Evolutionary conservation across 2,329 filamentous ascomycete species (phyloP).

Genomic region (Cytospora mali): DNA sequence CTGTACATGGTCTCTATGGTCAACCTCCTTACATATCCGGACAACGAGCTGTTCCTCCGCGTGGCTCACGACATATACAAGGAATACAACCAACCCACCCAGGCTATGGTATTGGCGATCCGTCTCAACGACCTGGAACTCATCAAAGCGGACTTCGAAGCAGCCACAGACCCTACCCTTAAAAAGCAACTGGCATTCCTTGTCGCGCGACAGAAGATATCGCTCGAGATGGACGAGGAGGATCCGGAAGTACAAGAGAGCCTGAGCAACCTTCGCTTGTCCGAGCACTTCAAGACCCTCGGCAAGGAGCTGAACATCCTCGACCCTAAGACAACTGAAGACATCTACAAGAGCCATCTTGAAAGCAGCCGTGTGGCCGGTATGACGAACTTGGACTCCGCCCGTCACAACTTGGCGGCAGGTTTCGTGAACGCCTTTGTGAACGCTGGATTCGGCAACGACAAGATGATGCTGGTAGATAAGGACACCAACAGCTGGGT

Average conservation of each 20-base stretch:
- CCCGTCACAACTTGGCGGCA: conserved; percentile 91
- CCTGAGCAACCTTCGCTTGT: conserved; percentile 82
- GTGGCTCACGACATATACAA: conserved; percentile 95
- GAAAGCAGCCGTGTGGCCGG: conserved; percentile 93
- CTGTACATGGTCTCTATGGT: conserved; percentile 99
- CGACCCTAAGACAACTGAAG: conserved; percentile 94
- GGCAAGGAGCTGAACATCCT: conserved; percentile 96
- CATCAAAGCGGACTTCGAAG: conserved; percentile 79
- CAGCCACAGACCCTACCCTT: conserved; percentile 77
- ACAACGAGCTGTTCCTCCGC: conserved; percentile 92
- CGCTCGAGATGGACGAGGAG: conserved; percentile 71
- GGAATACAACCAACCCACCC: conserved; percentile 87
- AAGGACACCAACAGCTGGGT: conserved; percentile 92
- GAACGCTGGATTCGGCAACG: conserved; percentile 91
- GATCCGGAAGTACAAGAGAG: conserved; percentile 78
- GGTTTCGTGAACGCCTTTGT: conserved; percentile 97
- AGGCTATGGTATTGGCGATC: conserved; percentile 93
- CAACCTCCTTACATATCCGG: conserved; percentile 92
- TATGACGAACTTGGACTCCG: conserved; percentile 93
- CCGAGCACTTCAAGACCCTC: conserved; percentile 90
- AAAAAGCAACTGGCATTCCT: conserved; percentile 95
- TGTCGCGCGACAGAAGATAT: conserved; percentile 87
- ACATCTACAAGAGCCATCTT: conserved; percentile 99
- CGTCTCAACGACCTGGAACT: conserved; percentile 84
- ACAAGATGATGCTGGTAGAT: conserved; percentile 96